Percentiles rank a stretch among this genome's conserved stretches.
These are phyloP conservation scores for Metschnikowia dekortorum DNA, from an alignment of 805 yeast genomes.

Conservation along the genomic window DNA sequence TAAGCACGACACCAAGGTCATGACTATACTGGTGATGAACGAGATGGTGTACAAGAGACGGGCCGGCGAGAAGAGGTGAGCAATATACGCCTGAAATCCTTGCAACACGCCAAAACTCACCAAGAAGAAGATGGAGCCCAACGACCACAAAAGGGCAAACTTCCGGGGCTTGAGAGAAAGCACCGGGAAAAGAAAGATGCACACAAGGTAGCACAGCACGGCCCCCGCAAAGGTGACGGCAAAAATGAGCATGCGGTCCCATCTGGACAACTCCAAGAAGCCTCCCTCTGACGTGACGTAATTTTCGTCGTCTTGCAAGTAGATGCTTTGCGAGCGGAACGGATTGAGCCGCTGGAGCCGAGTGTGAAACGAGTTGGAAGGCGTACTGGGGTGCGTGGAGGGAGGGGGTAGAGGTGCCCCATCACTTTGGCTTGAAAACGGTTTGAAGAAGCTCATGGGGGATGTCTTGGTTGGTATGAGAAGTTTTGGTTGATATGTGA, in stretches of 20 bases:
- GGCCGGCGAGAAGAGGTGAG: slow-evolving; percentile 40
- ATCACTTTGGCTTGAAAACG: slow-evolving; percentile 28
- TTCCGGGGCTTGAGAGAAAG: slow-evolving; percentile 40
- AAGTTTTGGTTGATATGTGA: too few species aligned
- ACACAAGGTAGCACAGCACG: slow-evolving; percentile 37
- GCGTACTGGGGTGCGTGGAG: slow-evolving; percentile 23
- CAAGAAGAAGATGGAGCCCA: slow-evolving; percentile 43
- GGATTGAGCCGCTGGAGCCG: slow-evolving; percentile 37
- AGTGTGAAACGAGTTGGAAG: slow-evolving; percentile 22
- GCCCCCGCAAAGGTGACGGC: slow-evolving; percentile 43
- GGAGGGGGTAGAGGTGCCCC: slow-evolving; percentile 38
- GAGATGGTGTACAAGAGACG: slow-evolving; percentile 36
- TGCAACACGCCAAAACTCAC: slow-evolving; percentile 45
- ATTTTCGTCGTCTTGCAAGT: slow-evolving; percentile 39
- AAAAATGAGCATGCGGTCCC: slow-evolving; percentile 46
- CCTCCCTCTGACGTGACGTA: slow-evolving; percentile 44
- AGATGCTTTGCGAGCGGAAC: slow-evolving; percentile 32
- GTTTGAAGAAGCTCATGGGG: slow-evolving; percentile 38
- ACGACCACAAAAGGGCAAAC: slow-evolving; percentile 45
- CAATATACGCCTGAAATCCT: slow-evolving; percentile 37
- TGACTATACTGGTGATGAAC: slow-evolving; percentile 34
- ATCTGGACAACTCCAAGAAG: slow-evolving; percentile 38
- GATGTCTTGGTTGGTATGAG: too few species aligned
- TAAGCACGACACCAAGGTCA: slow-evolving; percentile 37
- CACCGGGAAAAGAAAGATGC: slow-evolving; percentile 41